phyloP scores from a whole-genome alignment of 2,329 filamentous ascomycete species.

The Hymenoscyphus linearis region DNA sequence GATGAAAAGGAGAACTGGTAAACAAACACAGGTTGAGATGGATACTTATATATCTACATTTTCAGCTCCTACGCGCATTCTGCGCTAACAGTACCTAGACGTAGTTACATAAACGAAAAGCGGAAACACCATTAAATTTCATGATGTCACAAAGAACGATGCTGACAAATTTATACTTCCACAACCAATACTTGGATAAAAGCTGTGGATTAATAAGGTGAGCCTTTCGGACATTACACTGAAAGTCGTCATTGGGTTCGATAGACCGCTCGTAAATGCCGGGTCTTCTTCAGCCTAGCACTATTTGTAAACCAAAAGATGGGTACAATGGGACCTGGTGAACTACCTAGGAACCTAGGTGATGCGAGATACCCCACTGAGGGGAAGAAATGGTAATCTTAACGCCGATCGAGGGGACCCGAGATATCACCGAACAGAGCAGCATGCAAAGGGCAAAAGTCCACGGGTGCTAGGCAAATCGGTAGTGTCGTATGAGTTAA shows the following conservation, averaged over 20 bases:
- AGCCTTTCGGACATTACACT: neutral
- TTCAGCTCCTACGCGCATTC: neutral
- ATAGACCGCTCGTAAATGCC: neutral
- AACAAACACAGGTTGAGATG: neutral
- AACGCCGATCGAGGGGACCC: constrained; percentile 1
- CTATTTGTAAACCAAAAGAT: neutral
- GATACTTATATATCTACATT: neutral
- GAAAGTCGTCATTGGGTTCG: neutral
- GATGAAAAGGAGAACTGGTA: neutral
- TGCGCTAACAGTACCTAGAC: neutral
- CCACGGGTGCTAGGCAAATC: neutral
- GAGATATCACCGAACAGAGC: constrained; percentile 1
- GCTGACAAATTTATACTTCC: neutral
- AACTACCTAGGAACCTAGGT: neutral
- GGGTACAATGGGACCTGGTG: too few relatives aligned
- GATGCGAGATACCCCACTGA: neutral
- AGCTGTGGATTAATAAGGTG: neutral
- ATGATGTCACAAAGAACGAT: constrained; percentile 2
- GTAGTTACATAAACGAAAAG: neutral
- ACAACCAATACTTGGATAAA: neutral
- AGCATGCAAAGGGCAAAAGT: neutral
- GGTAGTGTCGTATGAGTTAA: too few relatives aligned
- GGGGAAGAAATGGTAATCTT: constrained; percentile 3
- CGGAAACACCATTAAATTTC: neutral
- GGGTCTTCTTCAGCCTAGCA: neutral